Conservation (phyloP, 2,329 filamentous ascomycete species). For the Curvularia hawaiiensis region DNA sequence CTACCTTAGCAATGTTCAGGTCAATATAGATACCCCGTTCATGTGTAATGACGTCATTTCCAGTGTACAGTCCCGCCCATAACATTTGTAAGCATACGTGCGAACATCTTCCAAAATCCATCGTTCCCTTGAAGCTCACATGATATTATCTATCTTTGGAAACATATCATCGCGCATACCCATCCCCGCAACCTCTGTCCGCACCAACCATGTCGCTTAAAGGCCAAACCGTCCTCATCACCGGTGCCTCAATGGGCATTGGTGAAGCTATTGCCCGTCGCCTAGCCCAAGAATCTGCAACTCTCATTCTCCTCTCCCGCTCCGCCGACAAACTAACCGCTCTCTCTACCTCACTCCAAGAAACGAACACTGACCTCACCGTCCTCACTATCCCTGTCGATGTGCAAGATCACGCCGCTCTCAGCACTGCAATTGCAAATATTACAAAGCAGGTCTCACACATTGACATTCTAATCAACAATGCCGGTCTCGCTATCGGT, state of each 20-base stretch:
- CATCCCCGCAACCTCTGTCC: not conserved
- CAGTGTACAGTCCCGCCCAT: not conserved
- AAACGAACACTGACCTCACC: conserved; percentile 18
- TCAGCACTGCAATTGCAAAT: conserved; percentile 32
- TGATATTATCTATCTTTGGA: not conserved
- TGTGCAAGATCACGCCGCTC: conserved; percentile 38
- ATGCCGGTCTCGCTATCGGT: conserved; percentile 55
- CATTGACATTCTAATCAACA: conserved; percentile 56
- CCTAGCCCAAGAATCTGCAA: conserved; percentile 48
- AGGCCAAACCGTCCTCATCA: conserved; percentile 37
- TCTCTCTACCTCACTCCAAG: conserved; percentile 25
- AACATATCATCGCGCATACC: not conserved
- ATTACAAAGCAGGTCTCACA: conserved; percentile 37
- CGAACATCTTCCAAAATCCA: not conserved
- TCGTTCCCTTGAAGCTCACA: not conserved
- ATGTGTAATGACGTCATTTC: conserved; percentile 9
- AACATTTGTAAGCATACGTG: not conserved
- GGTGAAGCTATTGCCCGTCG: conserved; percentile 50
- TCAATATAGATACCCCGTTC: not conserved
- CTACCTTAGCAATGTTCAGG: not conserved
- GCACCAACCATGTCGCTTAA: conserved; percentile 32
- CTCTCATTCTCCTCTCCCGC: conserved; percentile 52
- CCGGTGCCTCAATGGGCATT: conserved; percentile 55
- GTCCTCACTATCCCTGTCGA: conserved; percentile 42
- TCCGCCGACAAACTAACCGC: conserved; percentile 38